Evolutionary conservation across 2,329 filamentous ascomycete species (phyloP).

Genomic region (Geosmithia morbida): DNA sequence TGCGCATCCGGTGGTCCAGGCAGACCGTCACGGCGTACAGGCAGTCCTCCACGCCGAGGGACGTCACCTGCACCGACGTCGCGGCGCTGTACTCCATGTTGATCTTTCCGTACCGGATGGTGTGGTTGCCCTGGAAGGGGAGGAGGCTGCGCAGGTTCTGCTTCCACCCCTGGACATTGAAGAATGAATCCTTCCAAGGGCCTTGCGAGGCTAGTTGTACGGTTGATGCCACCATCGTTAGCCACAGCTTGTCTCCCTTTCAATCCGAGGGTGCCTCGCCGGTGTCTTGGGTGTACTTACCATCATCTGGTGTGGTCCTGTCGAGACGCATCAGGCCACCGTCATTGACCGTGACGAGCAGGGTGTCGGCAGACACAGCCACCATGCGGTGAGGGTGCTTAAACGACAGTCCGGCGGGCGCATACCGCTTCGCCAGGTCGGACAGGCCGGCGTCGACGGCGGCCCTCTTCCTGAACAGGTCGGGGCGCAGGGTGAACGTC

Average conservation of each 20-base stretch:
- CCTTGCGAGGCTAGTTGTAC: slow-evolving; percentile 9
- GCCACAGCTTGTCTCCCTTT: background rate
- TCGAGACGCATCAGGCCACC: slow-evolving; percentile 62
- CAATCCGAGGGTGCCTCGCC: background rate
- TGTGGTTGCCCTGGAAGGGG: slow-evolving; percentile 50
- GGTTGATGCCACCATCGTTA: slow-evolving; percentile 1
- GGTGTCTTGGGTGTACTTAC: slow-evolving; percentile 19
- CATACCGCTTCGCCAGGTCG: slow-evolving; percentile 62
- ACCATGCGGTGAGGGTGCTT: slow-evolving; percentile 70
- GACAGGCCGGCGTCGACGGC: slow-evolving; percentile 60
- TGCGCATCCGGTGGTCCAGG: slow-evolving; percentile 74
- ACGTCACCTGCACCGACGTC: slow-evolving; percentile 43
- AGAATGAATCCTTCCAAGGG: slow-evolving; percentile 57
- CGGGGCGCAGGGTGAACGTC: slow-evolving; percentile 68
- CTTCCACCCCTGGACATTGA: slow-evolving; percentile 59
- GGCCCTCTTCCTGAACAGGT: slow-evolving; percentile 60
- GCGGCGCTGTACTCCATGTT: slow-evolving; percentile 56
- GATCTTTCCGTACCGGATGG: slow-evolving; percentile 45
- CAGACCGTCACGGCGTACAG: slow-evolving; percentile 64
- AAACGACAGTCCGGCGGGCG: slow-evolving; percentile 60
- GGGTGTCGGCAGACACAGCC: slow-evolving; percentile 55
- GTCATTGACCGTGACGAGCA: slow-evolving; percentile 71
- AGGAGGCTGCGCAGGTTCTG: slow-evolving; percentile 52
- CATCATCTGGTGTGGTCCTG: slow-evolving; percentile 32
- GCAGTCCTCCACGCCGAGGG: slow-evolving; percentile 31